Evolutionary conservation across 179 eudicot genomes (phyloP).

Genomic region (Vitellaria paradoxa): DNA sequence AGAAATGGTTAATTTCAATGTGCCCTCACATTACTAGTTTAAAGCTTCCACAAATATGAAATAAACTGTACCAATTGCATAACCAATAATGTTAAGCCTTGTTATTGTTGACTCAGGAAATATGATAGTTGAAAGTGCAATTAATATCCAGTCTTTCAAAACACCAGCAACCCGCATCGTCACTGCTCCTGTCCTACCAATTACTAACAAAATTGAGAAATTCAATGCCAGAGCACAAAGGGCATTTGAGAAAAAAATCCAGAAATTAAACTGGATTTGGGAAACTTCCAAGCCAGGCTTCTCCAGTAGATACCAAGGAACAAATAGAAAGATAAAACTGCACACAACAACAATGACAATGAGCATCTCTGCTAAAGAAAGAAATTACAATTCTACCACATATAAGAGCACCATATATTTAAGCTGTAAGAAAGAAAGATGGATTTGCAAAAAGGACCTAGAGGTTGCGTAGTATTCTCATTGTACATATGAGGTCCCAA

Average conservation of each 20-base stretch:
- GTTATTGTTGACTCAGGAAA: conserved; percentile 90
- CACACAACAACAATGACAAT: conserved; percentile 21
- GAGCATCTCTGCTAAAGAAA: neutral
- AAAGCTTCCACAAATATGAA: neutral
- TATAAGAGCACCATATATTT: neutral
- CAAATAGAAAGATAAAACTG: conserved; percentile 88
- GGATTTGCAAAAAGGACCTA: neutral
- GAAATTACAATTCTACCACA: neutral
- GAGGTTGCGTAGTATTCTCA: neutral
- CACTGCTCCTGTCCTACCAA: conserved; percentile 91
- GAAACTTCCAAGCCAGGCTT: conserved; percentile 74
- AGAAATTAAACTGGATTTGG: conserved; percentile 79
- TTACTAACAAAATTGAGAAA: conserved; percentile 83
- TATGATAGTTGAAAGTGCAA: conserved; percentile 49
- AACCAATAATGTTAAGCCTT: conserved; percentile 76
- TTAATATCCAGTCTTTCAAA: conserved; percentile 73
- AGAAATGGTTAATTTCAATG: neutral
- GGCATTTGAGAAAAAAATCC: conserved; percentile 91
- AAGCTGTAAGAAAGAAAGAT: neutral
- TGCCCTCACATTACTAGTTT: neutral
- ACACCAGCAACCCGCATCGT: conserved; percentile 93
- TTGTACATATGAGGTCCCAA: neutral
- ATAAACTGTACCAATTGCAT: conserved; percentile 61
- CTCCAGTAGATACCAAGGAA: conserved; percentile 95
- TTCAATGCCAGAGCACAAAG: conserved; percentile 80